Evolutionary conservation across 208 protist genomes (phyloP).

Genomic region (Trypanosoma vivax): DNA sequence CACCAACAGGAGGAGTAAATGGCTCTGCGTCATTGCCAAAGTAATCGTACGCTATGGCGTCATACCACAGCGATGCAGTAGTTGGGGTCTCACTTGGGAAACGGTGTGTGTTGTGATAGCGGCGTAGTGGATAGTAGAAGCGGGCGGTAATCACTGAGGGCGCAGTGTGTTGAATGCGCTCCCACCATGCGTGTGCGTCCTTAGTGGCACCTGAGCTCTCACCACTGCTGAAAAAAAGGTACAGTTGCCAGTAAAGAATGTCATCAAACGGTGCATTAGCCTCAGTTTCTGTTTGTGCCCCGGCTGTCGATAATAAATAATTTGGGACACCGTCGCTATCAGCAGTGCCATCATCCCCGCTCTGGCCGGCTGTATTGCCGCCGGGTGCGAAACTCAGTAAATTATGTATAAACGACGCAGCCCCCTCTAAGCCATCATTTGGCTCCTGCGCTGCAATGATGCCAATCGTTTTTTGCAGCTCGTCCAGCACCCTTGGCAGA

Average conservation of each 20-base stretch:
- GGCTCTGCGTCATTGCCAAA: conserved; percentile 12
- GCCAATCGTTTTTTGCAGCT: neutral
- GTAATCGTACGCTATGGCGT: conserved; percentile 31
- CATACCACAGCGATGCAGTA: conserved; percentile 33
- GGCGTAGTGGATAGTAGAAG: conserved; percentile 44
- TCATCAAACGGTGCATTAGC: conserved; percentile 17
- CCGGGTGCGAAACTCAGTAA: neutral
- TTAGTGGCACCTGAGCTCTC: neutral
- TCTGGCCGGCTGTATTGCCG: neutral
- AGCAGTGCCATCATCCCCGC: too few relatives aligned
- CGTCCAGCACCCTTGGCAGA: neutral
- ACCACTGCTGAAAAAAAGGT: neutral
- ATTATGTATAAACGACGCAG: conserved; percentile 3
- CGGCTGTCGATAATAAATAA: too few relatives aligned
- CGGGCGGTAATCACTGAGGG: conserved; percentile 7
- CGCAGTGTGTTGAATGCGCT: neutral
- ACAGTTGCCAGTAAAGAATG: conserved; percentile 16
- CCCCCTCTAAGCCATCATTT: neutral
- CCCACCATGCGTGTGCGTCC: neutral
- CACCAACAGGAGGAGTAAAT: conserved; percentile 2
- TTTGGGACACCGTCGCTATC: too few relatives aligned
- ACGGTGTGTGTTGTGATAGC: conserved; percentile 24
- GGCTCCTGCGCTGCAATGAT: conserved; percentile 1
- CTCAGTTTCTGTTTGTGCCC: too few relatives aligned
- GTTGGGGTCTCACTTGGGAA: conserved; percentile 27